phyloP scores from a whole-genome alignment of 257 asterid species.

The Solanum megistacrolobum region DNA sequence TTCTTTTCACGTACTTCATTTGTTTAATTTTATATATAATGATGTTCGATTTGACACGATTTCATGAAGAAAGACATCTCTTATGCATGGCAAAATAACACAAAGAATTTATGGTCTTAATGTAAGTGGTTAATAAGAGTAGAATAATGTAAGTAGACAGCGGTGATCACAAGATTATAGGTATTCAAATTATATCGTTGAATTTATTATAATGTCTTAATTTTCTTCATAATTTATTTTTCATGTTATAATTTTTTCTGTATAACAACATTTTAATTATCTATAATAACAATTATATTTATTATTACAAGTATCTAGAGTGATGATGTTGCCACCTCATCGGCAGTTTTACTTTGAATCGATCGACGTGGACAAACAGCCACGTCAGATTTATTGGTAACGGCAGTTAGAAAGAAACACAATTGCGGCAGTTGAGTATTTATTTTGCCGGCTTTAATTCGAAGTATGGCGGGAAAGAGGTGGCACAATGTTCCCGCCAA shows the following conservation, averaged over 20 bases:
- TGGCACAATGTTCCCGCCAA: constrained; percentile 24
- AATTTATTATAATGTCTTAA: neutral
- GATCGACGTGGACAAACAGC: neutral
- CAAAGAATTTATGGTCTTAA: neutral
- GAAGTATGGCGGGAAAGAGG: constrained; percentile 14
- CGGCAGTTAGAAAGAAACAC: constrained; percentile 4
- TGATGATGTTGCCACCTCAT: neutral
- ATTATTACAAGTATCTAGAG: neutral
- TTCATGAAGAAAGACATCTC: neutral
- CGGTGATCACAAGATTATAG: neutral
- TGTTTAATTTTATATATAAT: neutral
- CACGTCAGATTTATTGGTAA: neutral
- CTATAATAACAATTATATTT: too few species aligned
- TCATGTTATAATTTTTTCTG: too few species aligned
- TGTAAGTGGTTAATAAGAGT: neutral
- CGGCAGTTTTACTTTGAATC: neutral
- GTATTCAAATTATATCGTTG: neutral
- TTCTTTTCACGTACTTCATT: neutral
- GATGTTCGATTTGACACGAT: neutral
- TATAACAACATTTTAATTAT: neutral
- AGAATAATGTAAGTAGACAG: neutral
- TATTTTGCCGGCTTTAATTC: neutral
- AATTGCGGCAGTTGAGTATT: constrained; percentile 10
- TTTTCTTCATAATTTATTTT: too few species aligned
- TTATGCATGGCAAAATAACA: neutral